These are phyloP conservation scores for Trichophyton rubrum DNA, from an alignment of 2,329 filamentous ascomycete species.

Conservation along the genomic window DNA sequence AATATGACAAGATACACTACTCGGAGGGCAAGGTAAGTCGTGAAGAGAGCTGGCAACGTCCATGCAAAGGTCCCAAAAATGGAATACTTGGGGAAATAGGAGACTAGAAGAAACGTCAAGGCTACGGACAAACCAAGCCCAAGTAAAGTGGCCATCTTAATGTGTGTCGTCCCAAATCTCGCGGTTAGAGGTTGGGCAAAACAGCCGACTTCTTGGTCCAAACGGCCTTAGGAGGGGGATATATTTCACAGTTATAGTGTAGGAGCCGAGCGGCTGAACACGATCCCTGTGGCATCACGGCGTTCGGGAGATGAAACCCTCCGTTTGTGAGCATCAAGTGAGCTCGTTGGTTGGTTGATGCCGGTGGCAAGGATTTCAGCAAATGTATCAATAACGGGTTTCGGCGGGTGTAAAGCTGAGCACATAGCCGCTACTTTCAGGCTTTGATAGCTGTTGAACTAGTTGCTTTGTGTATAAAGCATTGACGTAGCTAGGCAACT, in stretches of 20 bases:
- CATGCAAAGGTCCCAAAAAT: not conserved
- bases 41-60: conserved; percentile 8
- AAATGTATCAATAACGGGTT: too few species aligned
- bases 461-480: too few species aligned
- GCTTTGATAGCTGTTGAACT: too few species aligned
- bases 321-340: not conserved
- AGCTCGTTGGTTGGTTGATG: too few species aligned
- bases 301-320: not conserved
- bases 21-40: not conserved
- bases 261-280: not conserved
- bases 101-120: conserved; percentile 2
- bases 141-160: not conserved
- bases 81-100: conserved; percentile 3
- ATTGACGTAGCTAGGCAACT: too few species aligned
- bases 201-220: not conserved
- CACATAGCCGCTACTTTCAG: too few species aligned
- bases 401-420: too few species aligned
- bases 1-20: conserved; percentile 33
- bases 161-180: not conserved
- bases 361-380: too few species aligned
- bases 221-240: not conserved
- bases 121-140: not conserved
- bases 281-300: not conserved
- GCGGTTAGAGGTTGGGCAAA: not conserved
- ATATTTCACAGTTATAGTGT: not conserved